Evolutionary conservation across 768 basidiomycete genomes (phyloP).

Genomic region (Rhizopogon vinicolor): DNA sequence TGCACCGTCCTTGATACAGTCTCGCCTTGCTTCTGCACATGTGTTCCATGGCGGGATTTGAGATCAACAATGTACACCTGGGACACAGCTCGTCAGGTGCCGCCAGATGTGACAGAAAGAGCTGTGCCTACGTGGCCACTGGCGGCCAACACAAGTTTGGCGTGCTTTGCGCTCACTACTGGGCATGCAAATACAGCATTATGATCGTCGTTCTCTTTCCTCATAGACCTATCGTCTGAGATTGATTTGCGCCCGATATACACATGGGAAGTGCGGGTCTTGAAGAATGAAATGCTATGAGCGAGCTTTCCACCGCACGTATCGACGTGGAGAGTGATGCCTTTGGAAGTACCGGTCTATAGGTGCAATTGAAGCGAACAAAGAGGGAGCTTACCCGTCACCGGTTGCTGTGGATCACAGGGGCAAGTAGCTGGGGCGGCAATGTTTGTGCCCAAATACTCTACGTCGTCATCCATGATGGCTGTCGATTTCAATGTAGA

Average conservation of each 20-base stretch:
- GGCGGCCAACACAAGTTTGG: slow-evolving; percentile 70
- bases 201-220: slow-evolving; percentile 35
- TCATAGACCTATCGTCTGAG: slow-evolving; percentile 36
- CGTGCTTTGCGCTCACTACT: slow-evolving; percentile 76
- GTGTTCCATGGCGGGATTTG: slow-evolving; percentile 74
- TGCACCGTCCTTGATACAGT: slow-evolving; percentile 41
- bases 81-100: slow-evolving; percentile 10
- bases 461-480: slow-evolving; percentile 55
- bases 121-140: slow-evolving; percentile 54
- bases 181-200: slow-evolving; percentile 69
- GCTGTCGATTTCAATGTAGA: not conserved
- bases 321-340: slow-evolving; percentile 56
- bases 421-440: slow-evolving; percentile 22
- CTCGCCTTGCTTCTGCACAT: slow-evolving; percentile 53
- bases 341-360: slow-evolving; percentile 30
- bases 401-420: slow-evolving; percentile 22
- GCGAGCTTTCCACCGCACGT: slow-evolving; percentile 40
- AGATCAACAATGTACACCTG: slow-evolving; percentile 72
- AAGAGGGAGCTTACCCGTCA: slow-evolving; percentile 39
- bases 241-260: slow-evolving; percentile 67
- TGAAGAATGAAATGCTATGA: slow-evolving; percentile 48
- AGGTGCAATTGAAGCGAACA: slow-evolving; percentile 11
- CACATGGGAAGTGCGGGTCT: slow-evolving; percentile 44
- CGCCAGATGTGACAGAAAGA: slow-evolving; percentile 11
- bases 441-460: slow-evolving; percentile 47